Base-by-base conservation (phyloP, 306 rosid genomes). In the apple (Malus domestica) region DNA sequence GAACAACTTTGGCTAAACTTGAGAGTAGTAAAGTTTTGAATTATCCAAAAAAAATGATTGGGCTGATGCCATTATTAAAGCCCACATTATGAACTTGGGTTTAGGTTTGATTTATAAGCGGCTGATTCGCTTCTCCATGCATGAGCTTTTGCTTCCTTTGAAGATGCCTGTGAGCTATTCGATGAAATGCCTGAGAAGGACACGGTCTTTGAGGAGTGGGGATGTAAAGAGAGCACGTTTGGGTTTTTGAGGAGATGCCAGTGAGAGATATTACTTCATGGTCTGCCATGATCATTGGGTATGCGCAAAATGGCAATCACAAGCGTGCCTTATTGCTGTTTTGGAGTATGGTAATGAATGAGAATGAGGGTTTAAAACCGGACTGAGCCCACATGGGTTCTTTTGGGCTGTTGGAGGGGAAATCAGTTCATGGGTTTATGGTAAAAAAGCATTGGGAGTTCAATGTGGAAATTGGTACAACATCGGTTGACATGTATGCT, bases 131-230 rank as follows among this genome's bases (percentile, higher is more conserved):
- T 91, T 3, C 77, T 88, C 1, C 23, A 76, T 2, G 81, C 83
- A 0, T 89, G 88, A 8, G 77, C 69, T 18, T 8, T 52, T 1
- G 57, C 35, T 22, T 89, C 89, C 38, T 68, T 85, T 14, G 11
- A 16, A 4, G 77, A 82, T 68, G 97, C 93, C 2, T 23, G 89
- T 32, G 4, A 11, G 13, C 8, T 91, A 88, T 88, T 91, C 70
- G 91, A 89, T 11, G 89, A 88, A 89, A 88, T 89, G 81, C 91
- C 93, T 2, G 80, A 76, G 1, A 85, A 20, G 79, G 85, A 76
- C 49, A 71, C 74, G 0, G 87, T 89, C 70, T 76, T 91, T 79
- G 19, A 89, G 84, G 59, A 40, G 51, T 0, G 87, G 87, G 44
- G 84, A 88, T 58, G 52, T 88, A 19, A 74, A 65, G 38, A 74